A percentile compares a stretch with the other conserved stretches of the same genome.
phyloP scores from a whole-genome alignment of 176 grass and related monocot species.

The Juncus inflexus region DNA sequence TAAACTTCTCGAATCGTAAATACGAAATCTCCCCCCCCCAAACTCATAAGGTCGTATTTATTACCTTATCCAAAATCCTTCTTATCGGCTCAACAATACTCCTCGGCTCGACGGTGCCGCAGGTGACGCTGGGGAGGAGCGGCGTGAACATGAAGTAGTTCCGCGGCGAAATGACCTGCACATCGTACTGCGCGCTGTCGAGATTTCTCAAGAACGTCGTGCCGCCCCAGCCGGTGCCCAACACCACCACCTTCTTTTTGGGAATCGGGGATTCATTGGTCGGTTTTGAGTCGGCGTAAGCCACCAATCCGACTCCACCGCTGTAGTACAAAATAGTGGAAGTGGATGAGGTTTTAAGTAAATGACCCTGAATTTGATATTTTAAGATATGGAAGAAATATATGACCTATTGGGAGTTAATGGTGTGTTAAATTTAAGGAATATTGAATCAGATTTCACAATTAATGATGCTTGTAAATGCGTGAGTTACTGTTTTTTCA shows the following conservation, averaged over 20 bases:
- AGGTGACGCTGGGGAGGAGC: constrained; percentile 86
- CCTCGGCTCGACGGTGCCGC: constrained; percentile 87
- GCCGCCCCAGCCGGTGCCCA: constrained; percentile 87
- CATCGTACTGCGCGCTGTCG: constrained; percentile 67
- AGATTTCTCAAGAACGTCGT: constrained; percentile 88
- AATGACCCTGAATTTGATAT: neutral
- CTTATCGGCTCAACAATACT: constrained; percentile 88
- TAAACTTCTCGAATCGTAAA: too few relatives aligned
- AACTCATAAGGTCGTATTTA: neutral
- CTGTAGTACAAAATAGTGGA: constrained; percentile 35
- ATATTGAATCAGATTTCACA: neutral
- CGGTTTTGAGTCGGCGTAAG: constrained; percentile 65
- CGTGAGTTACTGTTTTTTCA: too few relatives aligned
- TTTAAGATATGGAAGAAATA: too few relatives aligned
- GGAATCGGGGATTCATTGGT: constrained; percentile 34
- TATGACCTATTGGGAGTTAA: too few relatives aligned
- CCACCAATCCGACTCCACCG: constrained; percentile 62
- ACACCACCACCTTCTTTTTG: constrained; percentile 78
- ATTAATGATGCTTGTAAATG: too few relatives aligned
- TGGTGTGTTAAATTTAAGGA: neutral
- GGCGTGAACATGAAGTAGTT: constrained; percentile 94
- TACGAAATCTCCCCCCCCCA: too few relatives aligned
- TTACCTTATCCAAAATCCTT: constrained; percentile 79
- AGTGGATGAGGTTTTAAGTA: neutral
- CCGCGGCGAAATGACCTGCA: constrained; percentile 87